Evolutionary conservation across 2,329 filamentous ascomycete species (phyloP), one percentile per base, ranked within the genome.

Genomic region (Torrubiella hemipterigena): DNA sequence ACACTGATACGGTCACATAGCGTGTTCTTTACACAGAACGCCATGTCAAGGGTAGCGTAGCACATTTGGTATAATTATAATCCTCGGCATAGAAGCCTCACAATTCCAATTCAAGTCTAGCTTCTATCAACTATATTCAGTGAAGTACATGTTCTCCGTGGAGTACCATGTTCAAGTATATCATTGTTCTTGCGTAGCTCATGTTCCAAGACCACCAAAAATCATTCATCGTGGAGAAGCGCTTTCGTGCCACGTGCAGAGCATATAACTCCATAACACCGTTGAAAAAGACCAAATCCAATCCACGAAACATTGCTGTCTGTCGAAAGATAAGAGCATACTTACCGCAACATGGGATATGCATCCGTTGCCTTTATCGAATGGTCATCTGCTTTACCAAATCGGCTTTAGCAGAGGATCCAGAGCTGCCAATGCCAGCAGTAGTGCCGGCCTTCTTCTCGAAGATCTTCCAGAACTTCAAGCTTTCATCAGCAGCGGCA

Each of bases 391-490:
- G 84, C 77, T 94, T 95, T 53, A 77, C 77, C 69, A 89, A 81
- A 49, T 83, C 77, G 34, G 81, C 85, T 64, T 89, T 89, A 58
- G 72, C 73, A 30, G 79, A 79, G 37, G 80, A 66, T 40, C 76
- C 77, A 36, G 77, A 70, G 44, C 72, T 68, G 38, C 73, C 69
- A 33, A 77, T 66, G 29, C 75, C 72, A 31, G 77, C 72, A 38
- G 72, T 64, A 36, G 72, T 65, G 33, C 85, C 86, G 13, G 87
- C 68, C 74, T 95, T 96, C 74, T 94, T 95, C 72, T 98, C 91
- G 51, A 98, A 98, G 47, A 98, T 72, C 77, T 98, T 98, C 91
- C 91, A 98, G 71, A 98, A 98, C 67, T 98, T 98, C 58, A 98
- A 70, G 52, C 81, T 89, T 69, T 98, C 91, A 49, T 98, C 91